Percentiles rank a stretch among this genome's conserved stretches.
phyloP scores from a whole-genome alignment of 106 monocot species.

The Dendrobium catenatum region DNA sequence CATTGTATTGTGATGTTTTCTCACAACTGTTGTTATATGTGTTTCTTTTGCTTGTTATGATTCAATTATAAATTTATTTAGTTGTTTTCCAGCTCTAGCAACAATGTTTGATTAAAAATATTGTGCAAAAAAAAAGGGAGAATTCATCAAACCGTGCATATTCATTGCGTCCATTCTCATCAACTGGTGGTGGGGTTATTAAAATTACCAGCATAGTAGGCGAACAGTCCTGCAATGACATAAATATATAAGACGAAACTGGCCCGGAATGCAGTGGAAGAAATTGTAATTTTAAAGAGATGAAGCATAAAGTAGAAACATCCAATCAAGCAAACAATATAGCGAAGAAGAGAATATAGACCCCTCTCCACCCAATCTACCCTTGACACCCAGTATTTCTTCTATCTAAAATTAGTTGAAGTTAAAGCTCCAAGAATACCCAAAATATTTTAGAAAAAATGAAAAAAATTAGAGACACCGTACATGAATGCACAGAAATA shows the following conservation, averaged over 20 bases:
- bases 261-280: neutral
- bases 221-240: slow-evolving; percentile 47
- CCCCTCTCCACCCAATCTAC: neutral
- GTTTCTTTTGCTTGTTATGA: neutral
- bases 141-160: slow-evolving; percentile 57
- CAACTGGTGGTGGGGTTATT: slow-evolving; percentile 91
- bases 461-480: too few relatives aligned
- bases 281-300: neutral
- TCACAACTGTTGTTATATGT: neutral
- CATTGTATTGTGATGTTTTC: neutral
- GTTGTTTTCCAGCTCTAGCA: neutral
- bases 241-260: neutral
- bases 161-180: slow-evolving; percentile 79
- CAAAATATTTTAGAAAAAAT: too few relatives aligned
- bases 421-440: too few relatives aligned
- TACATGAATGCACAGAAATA: too few relatives aligned
- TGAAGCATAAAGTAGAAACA: neutral
- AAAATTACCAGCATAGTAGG: slow-evolving; percentile 55
- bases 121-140: neutral
- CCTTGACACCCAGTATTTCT: neutral
- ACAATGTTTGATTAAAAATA: neutral
- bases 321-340: neutral
- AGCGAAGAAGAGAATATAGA: neutral
- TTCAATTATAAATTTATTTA: neutral
- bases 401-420: too few relatives aligned